Evolutionary conservation across 495 filamentous ascomycete species (phyloP), one percentile per base, ranked within the genome.

Genomic region (Pyrenula massariospora): DNA sequence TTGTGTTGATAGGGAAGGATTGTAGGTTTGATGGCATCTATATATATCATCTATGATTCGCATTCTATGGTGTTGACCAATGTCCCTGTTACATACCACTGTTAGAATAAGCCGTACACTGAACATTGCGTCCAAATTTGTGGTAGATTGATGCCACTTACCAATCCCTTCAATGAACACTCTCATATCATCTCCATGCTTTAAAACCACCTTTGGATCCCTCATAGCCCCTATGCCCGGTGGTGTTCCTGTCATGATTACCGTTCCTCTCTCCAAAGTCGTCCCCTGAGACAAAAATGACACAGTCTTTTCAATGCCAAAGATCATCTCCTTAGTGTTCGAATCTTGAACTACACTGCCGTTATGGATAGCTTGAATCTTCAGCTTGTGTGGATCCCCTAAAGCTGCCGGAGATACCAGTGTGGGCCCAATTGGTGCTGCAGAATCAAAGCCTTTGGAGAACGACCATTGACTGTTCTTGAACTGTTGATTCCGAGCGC

Each of bases 381-480:
- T 72, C 56, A 91, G 67, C 19, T 67, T 72, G 66, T 89, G 85
- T 0, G 88, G 88, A 64, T 91, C 82, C 36, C 62, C 58, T 47
- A 65, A 58, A 22, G 65, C 58, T 19, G 48, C 53, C 1, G 57
- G 54, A 12, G 67, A 57, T 12, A 76, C 68, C 1, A 74, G 59
- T 25, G 15, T 88, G 12, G 89, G 89, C 1, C 89, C 89, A 61
- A 80, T 86, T 0, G 89, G 89, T n/a, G 88, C 89, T 88, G 88
- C 93, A 50, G 86, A 85, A 70, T 95, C 89, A 62, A 90, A 93
- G 2, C 88, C 85, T 67, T 95, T 95, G 0, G 89, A 89, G 2
- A 91, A 60, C 0, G 74, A 75, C 89, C 89, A 94, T 68, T 93
- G 89, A 0, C 87, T 83, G 12, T 88, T 85, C 20, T 88, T 89